These are phyloP conservation scores for Emergomyces orientalis DNA, from an alignment of 2,329 filamentous ascomycete species.

Conservation along the genomic window DNA sequence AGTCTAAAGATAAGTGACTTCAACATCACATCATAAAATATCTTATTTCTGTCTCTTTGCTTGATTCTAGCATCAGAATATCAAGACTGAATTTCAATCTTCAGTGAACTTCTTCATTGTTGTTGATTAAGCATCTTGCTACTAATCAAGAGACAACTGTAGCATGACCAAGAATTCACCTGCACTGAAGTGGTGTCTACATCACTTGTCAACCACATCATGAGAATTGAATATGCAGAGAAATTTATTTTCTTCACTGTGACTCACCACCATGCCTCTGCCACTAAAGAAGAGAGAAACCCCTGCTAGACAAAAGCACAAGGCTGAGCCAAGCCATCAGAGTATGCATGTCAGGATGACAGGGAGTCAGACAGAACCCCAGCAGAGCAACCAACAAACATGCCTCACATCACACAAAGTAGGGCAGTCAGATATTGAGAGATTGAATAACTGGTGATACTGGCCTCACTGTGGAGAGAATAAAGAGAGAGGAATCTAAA, in stretches of 20 bases:
- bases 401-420: background rate
- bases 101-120: background rate
- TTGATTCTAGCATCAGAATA: slow-evolving; percentile 1
- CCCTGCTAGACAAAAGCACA: background rate
- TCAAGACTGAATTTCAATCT: background rate
- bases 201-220: background rate
- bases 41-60: background rate
- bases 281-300: background rate
- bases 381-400: background rate
- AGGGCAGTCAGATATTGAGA: background rate
- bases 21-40: background rate
- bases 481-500: background rate
- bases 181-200: background rate
- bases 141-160: background rate
- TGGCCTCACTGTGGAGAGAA: no score
- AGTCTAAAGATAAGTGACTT: background rate
- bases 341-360: background rate
- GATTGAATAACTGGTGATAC: background rate
- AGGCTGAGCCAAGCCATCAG: background rate
- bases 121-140: background rate
- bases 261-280: background rate
- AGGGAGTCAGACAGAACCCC: background rate
- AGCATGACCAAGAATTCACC: slow-evolving; percentile 1
- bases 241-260: background rate
- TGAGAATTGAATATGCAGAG: background rate